Base-by-base conservation (phyloP, 805 yeast species). In the Pichia ethanolica region DNA sequence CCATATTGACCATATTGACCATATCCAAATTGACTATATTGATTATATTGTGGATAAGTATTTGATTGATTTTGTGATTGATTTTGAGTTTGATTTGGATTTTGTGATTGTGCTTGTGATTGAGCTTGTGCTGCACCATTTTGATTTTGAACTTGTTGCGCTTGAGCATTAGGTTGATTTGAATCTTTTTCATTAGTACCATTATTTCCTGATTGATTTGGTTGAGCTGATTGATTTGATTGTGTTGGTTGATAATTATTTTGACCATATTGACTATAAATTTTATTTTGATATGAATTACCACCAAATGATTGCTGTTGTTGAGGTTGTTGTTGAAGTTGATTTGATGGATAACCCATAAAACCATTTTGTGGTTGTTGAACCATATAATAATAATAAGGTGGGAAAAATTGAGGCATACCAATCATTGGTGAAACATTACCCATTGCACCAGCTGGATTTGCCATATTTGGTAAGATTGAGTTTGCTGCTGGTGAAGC, bases 341-440 rank as follows among this genome's bases (percentile, higher is more conserved):
- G 64, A 30, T 56, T 56, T 48, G 46, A 25, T 38, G 44, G 48
- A 13, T 49, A 49, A 13, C 48, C 45, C 42, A 45, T 41, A 26
- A 39, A 49, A 14, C 46, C 44, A 30, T 32, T 45, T 49, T 49
- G 51, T 40, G 48, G 51, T 44, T 44, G 52, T 40, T 42, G 41
- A 8, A 46, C 44, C 43, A 48, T 65, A 43, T 58, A 53, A 47
- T 63, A 64, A 55, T 63, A 64, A 59, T 61, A 64, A 47, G 64
- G 66, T 56, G 59, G 64, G 53, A 56, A 60, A 20, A 61, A 58
- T 35, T 59, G 61, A 48, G 66, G 66, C 38, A 59, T 54, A 43
- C 64, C 62, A 59, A 62, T 58, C 63, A 62, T 61, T 53, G 65
- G 65, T 43, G 56, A 57, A 36, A 48, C 59, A 33, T 53, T 51